Evolutionary conservation across 2,329 filamentous ascomycete genomes (phyloP).

Genomic region (Phyllosticta capitalensis): DNA sequence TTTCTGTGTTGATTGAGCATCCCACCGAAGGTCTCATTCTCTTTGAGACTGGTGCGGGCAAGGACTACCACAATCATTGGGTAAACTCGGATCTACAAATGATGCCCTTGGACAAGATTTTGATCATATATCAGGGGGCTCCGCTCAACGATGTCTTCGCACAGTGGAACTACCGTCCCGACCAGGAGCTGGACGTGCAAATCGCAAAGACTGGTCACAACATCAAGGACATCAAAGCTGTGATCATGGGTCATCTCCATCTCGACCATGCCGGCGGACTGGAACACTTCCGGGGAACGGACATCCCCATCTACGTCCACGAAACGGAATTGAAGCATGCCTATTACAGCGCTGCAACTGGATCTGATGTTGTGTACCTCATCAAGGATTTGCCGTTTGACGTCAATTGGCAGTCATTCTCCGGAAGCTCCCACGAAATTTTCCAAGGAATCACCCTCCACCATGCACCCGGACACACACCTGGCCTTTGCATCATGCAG

Average conservation of each 20-base stretch:
- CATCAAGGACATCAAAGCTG: constrained; percentile 27
- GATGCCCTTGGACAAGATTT: no score
- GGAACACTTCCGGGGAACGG: constrained; percentile 25
- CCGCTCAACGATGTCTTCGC: constrained; percentile 26
- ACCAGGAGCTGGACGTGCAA: constrained; percentile 18
- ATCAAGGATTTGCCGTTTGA: constrained; percentile 29
- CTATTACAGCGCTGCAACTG: constrained; percentile 28
- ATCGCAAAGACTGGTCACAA: constrained; percentile 23
- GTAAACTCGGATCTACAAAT: no score
- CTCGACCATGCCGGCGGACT: constrained; percentile 29
- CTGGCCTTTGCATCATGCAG: constrained; percentile 27
- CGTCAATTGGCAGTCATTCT: constrained; percentile 28
- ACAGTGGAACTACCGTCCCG: constrained; percentile 19
- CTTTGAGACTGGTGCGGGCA: constrained; percentile 27
- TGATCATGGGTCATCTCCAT: constrained; percentile 29
- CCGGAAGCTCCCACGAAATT: constrained; percentile 23
- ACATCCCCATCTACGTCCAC: constrained; percentile 28
- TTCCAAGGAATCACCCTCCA: constrained; percentile 25
- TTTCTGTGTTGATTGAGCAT: constrained; percentile 21
- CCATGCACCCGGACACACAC: constrained; percentile 29
- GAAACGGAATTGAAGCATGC: constrained; percentile 30
- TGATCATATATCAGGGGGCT: no score
- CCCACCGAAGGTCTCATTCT: constrained; percentile 28
- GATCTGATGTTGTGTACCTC: constrained; percentile 24
- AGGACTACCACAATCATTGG: constrained; percentile 22